Conservation (phyloP, 2,329 filamentous ascomycete genomes). For the Nemania bipapillata region DNA sequence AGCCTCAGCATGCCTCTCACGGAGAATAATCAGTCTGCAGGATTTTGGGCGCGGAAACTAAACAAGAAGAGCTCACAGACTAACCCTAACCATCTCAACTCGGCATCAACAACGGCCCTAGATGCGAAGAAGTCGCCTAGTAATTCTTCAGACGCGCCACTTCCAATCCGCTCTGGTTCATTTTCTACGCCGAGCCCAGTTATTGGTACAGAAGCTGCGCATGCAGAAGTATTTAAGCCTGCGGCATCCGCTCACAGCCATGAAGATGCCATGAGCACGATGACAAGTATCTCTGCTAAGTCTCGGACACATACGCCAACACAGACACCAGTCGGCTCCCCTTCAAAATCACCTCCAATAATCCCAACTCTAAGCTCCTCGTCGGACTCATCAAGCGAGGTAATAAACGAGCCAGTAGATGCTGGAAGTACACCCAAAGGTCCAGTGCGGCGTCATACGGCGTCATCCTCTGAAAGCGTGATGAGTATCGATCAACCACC, state of each 20-base stretch:
- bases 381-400: constrained; percentile 45
- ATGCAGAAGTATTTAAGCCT: constrained; percentile 71
- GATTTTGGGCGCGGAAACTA: constrained; percentile 64
- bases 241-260: constrained; percentile 67
- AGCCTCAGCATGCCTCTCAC: constrained; percentile 62
- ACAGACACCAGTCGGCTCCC: constrained; percentile 45
- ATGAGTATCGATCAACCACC: constrained; percentile 38
- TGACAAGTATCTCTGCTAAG: constrained; percentile 60
- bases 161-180: constrained; percentile 69
- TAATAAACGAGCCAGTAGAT: constrained; percentile 36
- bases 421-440: constrained; percentile 42
- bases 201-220: constrained; percentile 73
- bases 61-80: constrained; percentile 53
- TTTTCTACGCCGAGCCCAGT: constrained; percentile 73
- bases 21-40: constrained; percentile 55
- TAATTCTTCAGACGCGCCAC: constrained; percentile 60
- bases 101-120: constrained; percentile 61
- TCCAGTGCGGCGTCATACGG: constrained; percentile 46
- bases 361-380: constrained; percentile 34
- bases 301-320: constrained; percentile 59
- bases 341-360: constrained; percentile 43
- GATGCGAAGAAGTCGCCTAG: constrained; percentile 59
- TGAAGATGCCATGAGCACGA: constrained; percentile 69
- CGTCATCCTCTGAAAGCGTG: constrained; percentile 48
- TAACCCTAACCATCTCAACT: constrained; percentile 46